Evolutionary conservation across 1,284 basidiomycete genomes (phyloP).

Genomic region (Apiotrichum akiyoshidainum): DNA sequence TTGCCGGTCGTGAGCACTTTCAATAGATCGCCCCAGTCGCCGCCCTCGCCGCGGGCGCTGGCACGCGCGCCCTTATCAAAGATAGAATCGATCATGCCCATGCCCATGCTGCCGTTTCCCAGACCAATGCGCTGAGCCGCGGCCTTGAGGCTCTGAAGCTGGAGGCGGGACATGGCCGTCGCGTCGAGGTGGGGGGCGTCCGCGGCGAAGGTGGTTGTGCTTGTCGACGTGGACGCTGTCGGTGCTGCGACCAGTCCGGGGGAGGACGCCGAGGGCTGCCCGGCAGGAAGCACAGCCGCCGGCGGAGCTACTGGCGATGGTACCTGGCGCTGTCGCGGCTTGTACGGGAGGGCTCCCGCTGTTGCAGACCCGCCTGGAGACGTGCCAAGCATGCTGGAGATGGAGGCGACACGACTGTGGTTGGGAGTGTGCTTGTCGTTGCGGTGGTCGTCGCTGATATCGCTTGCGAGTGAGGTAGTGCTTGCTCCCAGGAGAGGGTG

Average conservation of each 20-base stretch:
- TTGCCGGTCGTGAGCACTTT: conserved; percentile 63
- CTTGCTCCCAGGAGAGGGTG: conserved; percentile 43
- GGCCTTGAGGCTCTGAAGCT: conserved; percentile 75
- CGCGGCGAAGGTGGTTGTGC: conserved; percentile 24
- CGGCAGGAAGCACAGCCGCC: background rate
- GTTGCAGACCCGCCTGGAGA: background rate
- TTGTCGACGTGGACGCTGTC: conserved; percentile 14
- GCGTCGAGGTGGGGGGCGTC: conserved; percentile 5
- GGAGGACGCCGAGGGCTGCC: conserved; percentile 8
- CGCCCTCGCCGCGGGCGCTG: conserved; percentile 59
- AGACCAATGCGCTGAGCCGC: conserved; percentile 71
- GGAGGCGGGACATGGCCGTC: conserved; percentile 53
- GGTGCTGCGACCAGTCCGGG: conserved; percentile 10
- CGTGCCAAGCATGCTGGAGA: background rate
- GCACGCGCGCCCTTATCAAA: conserved; percentile 62
- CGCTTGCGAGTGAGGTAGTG: background rate
- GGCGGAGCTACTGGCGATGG: background rate
- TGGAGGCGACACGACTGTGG: background rate
- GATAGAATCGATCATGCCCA: conserved; percentile 77
- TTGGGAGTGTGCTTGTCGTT: background rate
- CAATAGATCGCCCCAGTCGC: conserved; percentile 75
- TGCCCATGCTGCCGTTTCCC: conserved; percentile 67
- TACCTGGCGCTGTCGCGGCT: conserved; percentile 12
- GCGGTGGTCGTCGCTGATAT: background rate
- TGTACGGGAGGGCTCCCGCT: conserved; percentile 9